phyloP scores from a whole-genome alignment of 2,329 filamentous ascomycete species.

The Chrysosporium queenslandicum region DNA sequence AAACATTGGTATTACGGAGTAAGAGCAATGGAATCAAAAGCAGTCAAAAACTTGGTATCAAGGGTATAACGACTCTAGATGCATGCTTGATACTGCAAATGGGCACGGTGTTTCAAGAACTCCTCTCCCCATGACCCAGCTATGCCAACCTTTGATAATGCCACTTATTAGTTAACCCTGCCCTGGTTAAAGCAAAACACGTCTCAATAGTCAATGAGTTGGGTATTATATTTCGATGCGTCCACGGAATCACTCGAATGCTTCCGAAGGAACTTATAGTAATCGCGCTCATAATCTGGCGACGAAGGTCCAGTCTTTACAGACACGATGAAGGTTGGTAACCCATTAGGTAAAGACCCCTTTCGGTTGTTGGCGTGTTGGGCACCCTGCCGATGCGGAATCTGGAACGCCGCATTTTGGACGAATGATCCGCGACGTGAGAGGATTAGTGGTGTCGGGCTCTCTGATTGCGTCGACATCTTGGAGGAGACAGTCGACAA shows the following conservation, averaged over 20 bases:
- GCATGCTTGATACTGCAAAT: too few relatives aligned
- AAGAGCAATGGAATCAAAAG: too few relatives aligned
- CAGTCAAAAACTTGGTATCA: too few relatives aligned
- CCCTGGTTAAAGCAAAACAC: neutral
- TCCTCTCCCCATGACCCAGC: too few relatives aligned
- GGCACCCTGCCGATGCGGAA: neutral
- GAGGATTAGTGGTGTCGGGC: neutral
- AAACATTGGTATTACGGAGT: too few relatives aligned
- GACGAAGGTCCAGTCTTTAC: slow-evolving; percentile 5
- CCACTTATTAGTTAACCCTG: too few relatives aligned
- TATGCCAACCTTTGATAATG: too few relatives aligned
- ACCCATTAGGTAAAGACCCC: neutral
- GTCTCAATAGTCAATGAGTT: neutral
- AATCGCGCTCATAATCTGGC: neutral
- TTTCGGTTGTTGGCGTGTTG: neutral
- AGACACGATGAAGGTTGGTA: slow-evolving; percentile 1
- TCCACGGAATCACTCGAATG: neutral
- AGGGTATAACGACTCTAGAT: too few relatives aligned
- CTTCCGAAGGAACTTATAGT: neutral
- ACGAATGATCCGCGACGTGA: neutral
- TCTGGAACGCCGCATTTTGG: neutral
- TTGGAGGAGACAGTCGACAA: neutral
- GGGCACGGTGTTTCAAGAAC: too few relatives aligned
- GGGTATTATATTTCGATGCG: neutral
- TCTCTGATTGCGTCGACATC: neutral